Evolutionary conservation across 2,329 filamentous ascomycete genomes (phyloP).

Genomic region (Beauveria rudraprayagi): DNA sequence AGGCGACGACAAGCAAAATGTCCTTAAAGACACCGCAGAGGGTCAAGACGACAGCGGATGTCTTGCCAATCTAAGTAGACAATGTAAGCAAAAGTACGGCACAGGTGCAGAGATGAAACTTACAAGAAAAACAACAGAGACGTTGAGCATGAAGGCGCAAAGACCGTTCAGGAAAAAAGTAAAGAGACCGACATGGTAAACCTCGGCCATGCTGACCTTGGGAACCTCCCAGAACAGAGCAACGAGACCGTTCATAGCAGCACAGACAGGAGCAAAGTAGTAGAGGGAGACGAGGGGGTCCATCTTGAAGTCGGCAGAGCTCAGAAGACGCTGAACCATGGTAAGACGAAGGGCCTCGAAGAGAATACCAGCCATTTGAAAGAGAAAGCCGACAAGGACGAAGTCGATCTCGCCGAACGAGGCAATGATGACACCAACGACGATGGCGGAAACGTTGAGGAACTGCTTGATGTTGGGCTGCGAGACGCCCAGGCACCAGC

Average conservation of each 20-base stretch:
- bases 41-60: slow-evolving; percentile 79
- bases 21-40: slow-evolving; percentile 85
- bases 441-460: slow-evolving; percentile 89
- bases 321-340: slow-evolving; percentile 72
- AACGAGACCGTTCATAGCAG: slow-evolving; percentile 69
- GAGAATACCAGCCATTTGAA: slow-evolving; percentile 68
- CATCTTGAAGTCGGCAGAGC: slow-evolving; percentile 80
- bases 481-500: slow-evolving; percentile 79
- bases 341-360: slow-evolving; percentile 78
- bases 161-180: slow-evolving; percentile 69
- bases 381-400: slow-evolving; percentile 68
- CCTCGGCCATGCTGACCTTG: slow-evolving; percentile 57
- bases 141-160: slow-evolving; percentile 73
- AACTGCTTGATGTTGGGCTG: slow-evolving; percentile 80
- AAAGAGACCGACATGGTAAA: slow-evolving; percentile 65
- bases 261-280: slow-evolving; percentile 82
- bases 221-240: slow-evolving; percentile 69
- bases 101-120: background rate
- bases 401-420: slow-evolving; percentile 96
- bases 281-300: slow-evolving; percentile 84
- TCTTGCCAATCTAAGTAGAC: slow-evolving; percentile 74
- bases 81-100: slow-evolving; percentile 50
- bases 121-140: slow-evolving; percentile 60
- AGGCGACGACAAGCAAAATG: slow-evolving; percentile 70
- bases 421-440: slow-evolving; percentile 88